Percentiles rank a stretch among this genome's conserved stretches.
Evolutionary conservation across 2,329 filamentous ascomycete genomes (phyloP).

Genomic region (Aspergillus floridensis): DNA sequence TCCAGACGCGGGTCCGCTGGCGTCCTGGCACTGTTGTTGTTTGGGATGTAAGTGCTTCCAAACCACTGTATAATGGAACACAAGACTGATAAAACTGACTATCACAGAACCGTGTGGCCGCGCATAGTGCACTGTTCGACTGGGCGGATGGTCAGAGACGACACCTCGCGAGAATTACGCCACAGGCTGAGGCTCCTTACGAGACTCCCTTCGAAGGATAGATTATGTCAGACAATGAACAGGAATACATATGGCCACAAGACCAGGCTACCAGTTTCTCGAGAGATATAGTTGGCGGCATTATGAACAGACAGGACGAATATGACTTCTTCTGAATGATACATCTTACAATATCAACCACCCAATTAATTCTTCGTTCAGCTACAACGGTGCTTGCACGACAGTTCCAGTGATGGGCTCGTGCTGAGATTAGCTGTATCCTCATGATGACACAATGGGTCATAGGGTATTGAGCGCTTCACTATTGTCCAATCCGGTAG

Average conservation of each 20-base stretch:
- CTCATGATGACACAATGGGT: no score
- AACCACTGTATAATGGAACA: neutral
- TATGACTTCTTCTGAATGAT: no score
- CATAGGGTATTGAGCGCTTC: no score
- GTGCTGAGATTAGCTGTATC: no score
- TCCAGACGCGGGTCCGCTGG: conserved; percentile 76
- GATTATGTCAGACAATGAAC: neutral
- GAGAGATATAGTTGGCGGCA: neutral
- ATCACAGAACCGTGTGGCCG: conserved; percentile 66
- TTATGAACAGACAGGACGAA: no score
- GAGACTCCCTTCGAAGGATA: conserved; percentile 61
- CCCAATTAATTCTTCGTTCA: no score
- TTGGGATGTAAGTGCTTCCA: conserved; percentile 61
- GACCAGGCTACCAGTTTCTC: neutral
- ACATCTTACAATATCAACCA: no score
- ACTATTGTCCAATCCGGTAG: no score
- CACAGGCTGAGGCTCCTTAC: conserved; percentile 73
- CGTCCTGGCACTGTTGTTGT: conserved; percentile 75
- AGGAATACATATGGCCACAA: neutral
- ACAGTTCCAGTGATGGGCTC: no score
- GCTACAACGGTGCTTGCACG: no score
- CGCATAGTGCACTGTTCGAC: conserved; percentile 75
- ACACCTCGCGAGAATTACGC: conserved; percentile 78
- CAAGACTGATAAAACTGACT: conserved; percentile 9
- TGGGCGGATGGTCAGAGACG: conserved; percentile 77